A percentile compares a stretch with the other conserved stretches of the same genome.
Conservation (phyloP, 2,329 filamentous ascomycete species). For the Fusarium fujikuroi region DNA sequence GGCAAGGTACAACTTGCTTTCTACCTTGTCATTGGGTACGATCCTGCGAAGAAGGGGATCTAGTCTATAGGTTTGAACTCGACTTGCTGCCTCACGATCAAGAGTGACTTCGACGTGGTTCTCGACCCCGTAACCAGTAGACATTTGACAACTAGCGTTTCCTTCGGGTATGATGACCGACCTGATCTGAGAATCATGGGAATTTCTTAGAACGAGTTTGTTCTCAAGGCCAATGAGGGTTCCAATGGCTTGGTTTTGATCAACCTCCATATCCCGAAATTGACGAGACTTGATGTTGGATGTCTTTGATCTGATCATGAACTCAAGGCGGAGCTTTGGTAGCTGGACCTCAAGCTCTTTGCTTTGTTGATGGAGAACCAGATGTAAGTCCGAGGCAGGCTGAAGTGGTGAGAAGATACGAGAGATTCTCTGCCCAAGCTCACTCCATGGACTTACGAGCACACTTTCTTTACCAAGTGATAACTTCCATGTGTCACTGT, state of each 20-base stretch:
- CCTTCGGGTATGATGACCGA: conserved; percentile 55
- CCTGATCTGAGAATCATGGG: conserved; percentile 40
- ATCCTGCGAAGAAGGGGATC: conserved; percentile 62
- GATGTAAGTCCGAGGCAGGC: conserved; percentile 2
- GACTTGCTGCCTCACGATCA: conserved; percentile 11
- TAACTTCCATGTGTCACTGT: conserved; percentile 1
- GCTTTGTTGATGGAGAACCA: not conserved
- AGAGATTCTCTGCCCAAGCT: not conserved
- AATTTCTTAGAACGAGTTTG: conserved; percentile 56
- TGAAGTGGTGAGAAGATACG: conserved; percentile 10
- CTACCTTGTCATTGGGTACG: conserved; percentile 59
- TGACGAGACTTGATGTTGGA: conserved; percentile 15
- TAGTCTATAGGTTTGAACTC: conserved; percentile 58
- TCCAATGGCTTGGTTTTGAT: conserved; percentile 21
- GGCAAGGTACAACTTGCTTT: conserved; percentile 62
- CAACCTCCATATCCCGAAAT: conserved; percentile 30
- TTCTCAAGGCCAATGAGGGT: conserved; percentile 26
- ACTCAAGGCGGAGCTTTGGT: conserved; percentile 40
- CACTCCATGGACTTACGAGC: not conserved
- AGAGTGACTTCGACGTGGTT: conserved; percentile 53
- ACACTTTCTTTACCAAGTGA: not conserved
- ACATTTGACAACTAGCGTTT: not conserved
- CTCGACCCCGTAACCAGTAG: fast-evolving
- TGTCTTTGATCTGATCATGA: not conserved
- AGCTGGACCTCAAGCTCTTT: not conserved